These are phyloP conservation scores for Mrakia hoshinonis DNA, from an alignment of 768 basidiomycete genomes.

Conservation along the genomic window DNA sequence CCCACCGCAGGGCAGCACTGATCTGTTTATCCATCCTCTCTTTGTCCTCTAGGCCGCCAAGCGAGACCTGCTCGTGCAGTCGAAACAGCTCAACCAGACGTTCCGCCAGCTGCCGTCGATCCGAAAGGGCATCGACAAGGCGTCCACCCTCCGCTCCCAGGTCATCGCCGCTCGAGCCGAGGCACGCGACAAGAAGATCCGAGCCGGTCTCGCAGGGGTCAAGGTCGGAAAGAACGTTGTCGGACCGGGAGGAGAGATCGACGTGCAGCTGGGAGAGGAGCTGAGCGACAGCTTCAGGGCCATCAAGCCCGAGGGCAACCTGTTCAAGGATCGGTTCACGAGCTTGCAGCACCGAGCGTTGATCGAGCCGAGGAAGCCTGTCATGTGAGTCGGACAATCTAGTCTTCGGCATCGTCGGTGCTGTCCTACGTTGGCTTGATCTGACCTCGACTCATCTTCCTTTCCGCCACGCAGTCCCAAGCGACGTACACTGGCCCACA, in stretches of 20 bases:
- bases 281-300: conserved; percentile 71
- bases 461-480: conserved; percentile 1
- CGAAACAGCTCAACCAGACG: conserved; percentile 54
- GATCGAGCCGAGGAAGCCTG: conserved; percentile 42
- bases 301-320: conserved; percentile 59
- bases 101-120: conserved; percentile 53
- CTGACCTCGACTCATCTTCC: neutral
- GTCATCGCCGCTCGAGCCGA: conserved; percentile 41
- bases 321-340: neutral
- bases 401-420: neutral
- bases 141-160: conserved; percentile 42
- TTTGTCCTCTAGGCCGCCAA: conserved; percentile 3
- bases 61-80: conserved; percentile 15
- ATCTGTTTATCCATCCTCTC: neutral
- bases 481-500: neutral
- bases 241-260: conserved; percentile 59
- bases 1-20: neutral
- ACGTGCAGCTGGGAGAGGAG: conserved; percentile 86
- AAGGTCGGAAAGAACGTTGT: conserved; percentile 64
- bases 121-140: conserved; percentile 41
- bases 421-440: neutral
- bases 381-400: conserved; percentile 51
- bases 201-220: conserved; percentile 55
- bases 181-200: conserved; percentile 47
- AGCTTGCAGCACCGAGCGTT: neutral